Base-by-base conservation (phyloP, 2,329 filamentous ascomycete species). In the Trichoderma cornu-damae region DNA sequence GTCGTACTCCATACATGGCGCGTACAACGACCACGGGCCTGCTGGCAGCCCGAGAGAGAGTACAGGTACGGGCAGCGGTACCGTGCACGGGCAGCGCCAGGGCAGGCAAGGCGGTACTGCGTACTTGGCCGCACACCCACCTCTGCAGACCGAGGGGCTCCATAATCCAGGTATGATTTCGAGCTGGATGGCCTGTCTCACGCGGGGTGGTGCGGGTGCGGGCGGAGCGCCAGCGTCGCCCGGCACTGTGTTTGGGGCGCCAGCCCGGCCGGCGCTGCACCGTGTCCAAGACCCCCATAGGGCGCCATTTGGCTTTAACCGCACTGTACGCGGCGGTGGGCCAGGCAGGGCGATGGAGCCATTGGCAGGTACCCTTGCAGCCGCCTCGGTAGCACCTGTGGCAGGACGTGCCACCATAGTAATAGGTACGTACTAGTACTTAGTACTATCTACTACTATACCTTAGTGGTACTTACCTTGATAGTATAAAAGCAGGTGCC, bases 151-250 rank as follows among this genome's bases (percentile, higher is more conserved):
- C 51, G 51, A 54, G 22, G 37, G 50, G 51, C 51, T 54, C 51
- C 51, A 46, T 54, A 54, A 54, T 54, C 51, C 51, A 54, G 51
- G 51, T 54, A 44, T 54, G 34, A 54, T 54, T n/a, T 54, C 40
- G 40, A 54, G 51, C 51, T 54, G 51, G 51, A 46, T 40, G 51
- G 51, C 40, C 51, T 54, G 40, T 54, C 51, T 54, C 51, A 54
- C 51, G 51, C 51, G 51, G 51, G 51, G 51, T 54, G 51, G 34
- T 54, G 51, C 51, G 40, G 43, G 53, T 56, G 49, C 49, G 49
- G 49, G 49, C 42, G 49, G 28, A 35, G 28, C 34, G 16, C 12
- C 6, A 32, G 44, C 24, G 48, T 40, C 34, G 24, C 16, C 3
- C 16, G 37, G 46, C 54, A 57, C 54, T 50, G 54, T 50, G 54